phyloP scores from a whole-genome alignment of 441 rosid species.

The Euphorbia celastroides region DNA sequence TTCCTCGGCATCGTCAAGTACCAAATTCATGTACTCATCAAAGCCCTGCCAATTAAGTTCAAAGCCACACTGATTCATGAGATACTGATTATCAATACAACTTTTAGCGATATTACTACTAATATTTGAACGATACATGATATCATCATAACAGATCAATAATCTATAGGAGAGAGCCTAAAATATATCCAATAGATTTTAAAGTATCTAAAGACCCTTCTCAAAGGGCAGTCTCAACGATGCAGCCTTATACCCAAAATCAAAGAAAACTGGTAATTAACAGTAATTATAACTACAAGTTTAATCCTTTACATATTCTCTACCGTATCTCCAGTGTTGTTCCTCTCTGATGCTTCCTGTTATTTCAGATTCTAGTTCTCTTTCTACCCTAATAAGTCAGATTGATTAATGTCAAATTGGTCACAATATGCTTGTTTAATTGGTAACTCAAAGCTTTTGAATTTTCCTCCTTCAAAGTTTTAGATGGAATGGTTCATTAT shows the following conservation, averaged over 20 bases:
- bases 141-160: neutral
- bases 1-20: slow-evolving; percentile 90
- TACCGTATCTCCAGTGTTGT: too few species aligned
- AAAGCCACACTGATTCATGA: neutral
- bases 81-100: neutral
- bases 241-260: neutral
- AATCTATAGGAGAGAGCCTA: neutral
- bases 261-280: too few species aligned
- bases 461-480: too few species aligned
- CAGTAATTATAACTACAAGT: too few species aligned
- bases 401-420: too few species aligned
- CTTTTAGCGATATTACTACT: neutral
- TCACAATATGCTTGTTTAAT: too few species aligned
- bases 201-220: neutral
- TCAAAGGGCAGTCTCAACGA: neutral
- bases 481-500: too few species aligned
- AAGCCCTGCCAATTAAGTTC: slow-evolving; percentile 50
- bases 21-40: slow-evolving; percentile 94
- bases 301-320: too few species aligned
- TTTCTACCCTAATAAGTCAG: too few species aligned
- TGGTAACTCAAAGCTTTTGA: too few species aligned
- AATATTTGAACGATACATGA: neutral
- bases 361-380: too few species aligned
- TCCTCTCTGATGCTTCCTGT: too few species aligned
- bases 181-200: neutral